Evolutionary conservation across 73 alveolate species (phyloP).

Genomic region (Strombidium stylifer): DNA sequence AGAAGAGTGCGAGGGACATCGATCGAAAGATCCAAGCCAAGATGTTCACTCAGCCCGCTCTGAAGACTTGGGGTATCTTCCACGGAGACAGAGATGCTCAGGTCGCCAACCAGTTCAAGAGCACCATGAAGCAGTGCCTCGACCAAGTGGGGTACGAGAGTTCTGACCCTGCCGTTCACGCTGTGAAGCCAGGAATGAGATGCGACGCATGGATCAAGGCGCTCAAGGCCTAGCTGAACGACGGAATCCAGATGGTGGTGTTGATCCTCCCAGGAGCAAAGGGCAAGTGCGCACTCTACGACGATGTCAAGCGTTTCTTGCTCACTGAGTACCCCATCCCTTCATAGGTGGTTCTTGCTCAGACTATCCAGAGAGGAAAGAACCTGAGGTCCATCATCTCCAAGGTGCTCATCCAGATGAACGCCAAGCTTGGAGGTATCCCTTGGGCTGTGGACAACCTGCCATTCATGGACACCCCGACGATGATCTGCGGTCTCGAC

Average conservation of each 20-base stretch:
- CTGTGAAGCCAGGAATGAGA: slow-evolving; percentile 12
- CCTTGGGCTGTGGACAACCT: slow-evolving; percentile 96
- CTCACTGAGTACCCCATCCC: slow-evolving; percentile 80
- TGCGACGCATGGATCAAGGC: slow-evolving; percentile 30
- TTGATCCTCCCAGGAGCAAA: slow-evolving; percentile 87
- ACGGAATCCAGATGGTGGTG: slow-evolving; percentile 57
- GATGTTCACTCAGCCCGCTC: slow-evolving; percentile 66
- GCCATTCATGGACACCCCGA: slow-evolving; percentile 81
- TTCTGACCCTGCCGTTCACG: slow-evolving; percentile 36
- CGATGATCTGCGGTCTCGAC: slow-evolving; percentile 87
- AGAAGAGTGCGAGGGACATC: slow-evolving; percentile 34
- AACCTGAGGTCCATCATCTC: slow-evolving; percentile 86
- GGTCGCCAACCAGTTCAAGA: slow-evolving; percentile 29
- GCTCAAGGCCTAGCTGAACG: slow-evolving; percentile 42
- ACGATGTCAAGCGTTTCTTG: slow-evolving; percentile 81
- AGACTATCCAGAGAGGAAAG: slow-evolving; percentile 76
- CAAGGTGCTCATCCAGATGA: slow-evolving; percentile 88
- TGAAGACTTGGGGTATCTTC: slow-evolving; percentile 69
- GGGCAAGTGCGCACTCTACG: slow-evolving; percentile 81
- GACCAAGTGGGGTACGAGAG: slow-evolving; percentile 23
- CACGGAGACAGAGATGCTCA: slow-evolving; percentile 49
- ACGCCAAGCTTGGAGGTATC: slow-evolving; percentile 93
- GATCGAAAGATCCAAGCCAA: slow-evolving; percentile 55
- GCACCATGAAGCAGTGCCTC: slow-evolving; percentile 30
- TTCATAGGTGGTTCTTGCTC: slow-evolving; percentile 79